Base-by-base conservation (phyloP, 352 stramenopile genomes). In the Globisporangium ultimum region DNA sequence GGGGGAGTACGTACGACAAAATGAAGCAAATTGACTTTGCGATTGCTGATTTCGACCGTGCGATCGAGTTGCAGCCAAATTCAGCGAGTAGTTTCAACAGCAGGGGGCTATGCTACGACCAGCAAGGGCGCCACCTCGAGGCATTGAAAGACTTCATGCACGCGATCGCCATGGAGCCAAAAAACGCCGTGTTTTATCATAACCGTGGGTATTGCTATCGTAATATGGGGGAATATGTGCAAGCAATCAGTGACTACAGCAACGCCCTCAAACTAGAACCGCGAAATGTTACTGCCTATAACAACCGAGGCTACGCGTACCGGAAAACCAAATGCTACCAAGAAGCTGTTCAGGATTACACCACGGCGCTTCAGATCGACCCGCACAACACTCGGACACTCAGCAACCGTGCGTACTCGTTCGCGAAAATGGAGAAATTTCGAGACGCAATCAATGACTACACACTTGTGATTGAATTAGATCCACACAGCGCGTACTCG, bases 171-270 rank as follows among this genome's bases (percentile, higher is more conserved):
- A 66, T 93, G 54, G 86, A 95, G 60, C 78, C 84, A 10, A 49
- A 55, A 46, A 96, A 87, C 63, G 68, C 82, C 41, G 79, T 93
- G 28, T 92, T 91, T 58, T 88, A 82, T 57, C 81, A 95, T 67
- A 96, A 96, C 63, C 81, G 88, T 12, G 88, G 86, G 40, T 93
- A 91, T 57, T 94, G 82, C 62, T 84, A 89, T 53, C 80, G 82
- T 43, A 92, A 91, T 59, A 79, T 91, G 66, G 77, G 82, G n/a
- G 73, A 90, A 47, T 92, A 87, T 40, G 67, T 76, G 28, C 68
- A 78, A 3, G 82, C 84, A 14, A 78, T 91, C 45, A 57, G 61
- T 15, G 81, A 92, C 66, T 93, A 92, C 66, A 84, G 72, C 24
- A 63, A 68, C 48, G 84, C 85, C 9, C 58, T 95, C 20, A 49